phyloP scores from a whole-genome alignment of 768 basidiomycete genomes.

The Hemileccinum impolitum region DNA sequence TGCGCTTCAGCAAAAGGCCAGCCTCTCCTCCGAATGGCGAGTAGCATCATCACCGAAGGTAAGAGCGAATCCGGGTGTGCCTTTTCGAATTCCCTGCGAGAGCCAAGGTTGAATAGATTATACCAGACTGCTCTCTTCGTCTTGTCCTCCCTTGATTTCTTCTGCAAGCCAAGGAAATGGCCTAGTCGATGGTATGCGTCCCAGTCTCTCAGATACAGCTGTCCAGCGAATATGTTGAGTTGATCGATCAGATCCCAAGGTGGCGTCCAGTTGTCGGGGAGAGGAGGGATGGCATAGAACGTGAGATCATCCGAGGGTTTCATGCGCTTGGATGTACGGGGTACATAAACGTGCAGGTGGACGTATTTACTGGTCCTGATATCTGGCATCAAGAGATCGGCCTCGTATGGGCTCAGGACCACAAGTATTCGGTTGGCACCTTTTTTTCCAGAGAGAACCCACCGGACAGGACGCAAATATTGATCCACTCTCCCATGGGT shows the following conservation, averaged over 20 bases:
- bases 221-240: not conserved
- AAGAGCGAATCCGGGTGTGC: no score
- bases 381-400: not conserved
- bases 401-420: slow-evolving; percentile 1
- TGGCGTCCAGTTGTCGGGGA: no score
- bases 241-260: not conserved
- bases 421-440: not conserved
- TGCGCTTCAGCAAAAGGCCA: not conserved
- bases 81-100: no score
- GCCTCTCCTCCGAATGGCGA: not conserved
- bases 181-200: not conserved
- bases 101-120: not conserved
- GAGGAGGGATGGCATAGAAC: not conserved
- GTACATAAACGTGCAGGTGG: not conserved
- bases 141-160: not conserved
- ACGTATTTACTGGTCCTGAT: not conserved
- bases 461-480: slow-evolving; percentile 1
- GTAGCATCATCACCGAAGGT: not conserved
- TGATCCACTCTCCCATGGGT: not conserved
- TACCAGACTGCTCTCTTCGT: not conserved
- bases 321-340: not conserved
- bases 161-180: not conserved
- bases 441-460: not conserved
- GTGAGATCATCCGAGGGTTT: not conserved
- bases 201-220: not conserved